Conservation (phyloP, 306 rosid genomes). For the Abrus precatorius region DNA sequence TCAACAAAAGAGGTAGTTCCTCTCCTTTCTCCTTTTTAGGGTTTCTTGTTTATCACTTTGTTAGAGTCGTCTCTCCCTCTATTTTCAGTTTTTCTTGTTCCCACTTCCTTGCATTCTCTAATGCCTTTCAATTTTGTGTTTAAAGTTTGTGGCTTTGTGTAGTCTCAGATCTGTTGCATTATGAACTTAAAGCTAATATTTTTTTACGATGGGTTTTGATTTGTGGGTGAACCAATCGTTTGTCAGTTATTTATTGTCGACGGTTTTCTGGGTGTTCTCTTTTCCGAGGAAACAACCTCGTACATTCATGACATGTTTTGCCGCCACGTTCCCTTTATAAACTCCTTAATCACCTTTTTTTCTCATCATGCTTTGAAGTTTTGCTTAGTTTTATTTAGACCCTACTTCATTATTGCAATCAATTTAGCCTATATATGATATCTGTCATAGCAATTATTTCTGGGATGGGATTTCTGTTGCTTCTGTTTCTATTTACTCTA, state of each 20-base stretch:
- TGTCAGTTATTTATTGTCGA: constrained; percentile 22
- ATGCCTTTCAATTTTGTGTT: neutral
- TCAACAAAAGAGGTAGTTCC: constrained; percentile 46
- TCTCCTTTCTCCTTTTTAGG: constrained; percentile 45
- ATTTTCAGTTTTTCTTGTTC: constrained; percentile 11
- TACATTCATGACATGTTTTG: constrained; percentile 14
- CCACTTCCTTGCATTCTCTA: constrained; percentile 44
- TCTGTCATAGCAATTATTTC: constrained; percentile 20
- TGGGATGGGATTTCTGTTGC: constrained; percentile 15
- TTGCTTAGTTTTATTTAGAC: constrained; percentile 10
- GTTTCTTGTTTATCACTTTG: constrained; percentile 30
- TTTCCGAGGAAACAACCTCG: constrained; percentile 23
- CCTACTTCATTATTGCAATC: constrained; percentile 39
- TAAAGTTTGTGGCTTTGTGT: constrained; percentile 24
- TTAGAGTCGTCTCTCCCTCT: neutral
- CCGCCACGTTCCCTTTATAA: constrained; percentile 9
- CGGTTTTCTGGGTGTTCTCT: constrained; percentile 26
- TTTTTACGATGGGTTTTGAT: neutral
- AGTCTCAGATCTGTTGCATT: constrained; percentile 57
- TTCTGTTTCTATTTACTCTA: constrained; percentile 2
- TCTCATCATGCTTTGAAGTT: constrained; percentile 24
- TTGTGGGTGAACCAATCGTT: constrained; percentile 24
- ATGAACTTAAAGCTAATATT: constrained; percentile 10
- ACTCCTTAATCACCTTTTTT: neutral
- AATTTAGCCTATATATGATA: constrained; percentile 33